phyloP scores from a whole-genome alignment of 306 rosid species.

The Spatholobus suberectus region DNA sequence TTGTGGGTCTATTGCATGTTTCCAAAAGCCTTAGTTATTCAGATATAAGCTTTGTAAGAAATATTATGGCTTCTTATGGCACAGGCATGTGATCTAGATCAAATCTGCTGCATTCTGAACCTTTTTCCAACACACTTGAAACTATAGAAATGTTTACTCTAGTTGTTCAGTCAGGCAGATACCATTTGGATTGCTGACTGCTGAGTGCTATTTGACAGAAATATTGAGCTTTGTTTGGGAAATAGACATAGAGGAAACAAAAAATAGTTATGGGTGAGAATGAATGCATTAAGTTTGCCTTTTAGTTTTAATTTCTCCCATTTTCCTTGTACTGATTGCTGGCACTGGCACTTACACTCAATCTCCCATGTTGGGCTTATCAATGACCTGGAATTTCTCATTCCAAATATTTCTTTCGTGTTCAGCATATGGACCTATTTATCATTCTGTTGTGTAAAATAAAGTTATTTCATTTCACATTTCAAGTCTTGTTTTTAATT shows the following conservation, averaged over 20 bases:
- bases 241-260: background rate
- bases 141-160: background rate
- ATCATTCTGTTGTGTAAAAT: background rate
- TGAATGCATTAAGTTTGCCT: background rate
- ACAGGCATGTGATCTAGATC: background rate
- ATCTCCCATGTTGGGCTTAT: conserved; percentile 2
- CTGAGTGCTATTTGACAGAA: no score
- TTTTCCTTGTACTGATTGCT: background rate
- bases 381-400: background rate
- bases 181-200: background rate
- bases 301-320: background rate
- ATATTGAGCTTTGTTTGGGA: conserved; percentile 24
- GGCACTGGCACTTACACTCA: no score
- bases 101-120: background rate
- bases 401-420: background rate
- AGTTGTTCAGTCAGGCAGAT: background rate
- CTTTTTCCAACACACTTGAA: background rate
- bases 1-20: conserved; percentile 34
- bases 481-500: background rate
- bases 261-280: background rate
- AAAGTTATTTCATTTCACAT: background rate
- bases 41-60: background rate
- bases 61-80: background rate
- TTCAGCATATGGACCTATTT: background rate
- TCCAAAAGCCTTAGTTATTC: conserved; percentile 21